Evolutionary conservation across 495 filamentous ascomycete species (phyloP).

Genomic region (Aspergillus campestris): DNA sequence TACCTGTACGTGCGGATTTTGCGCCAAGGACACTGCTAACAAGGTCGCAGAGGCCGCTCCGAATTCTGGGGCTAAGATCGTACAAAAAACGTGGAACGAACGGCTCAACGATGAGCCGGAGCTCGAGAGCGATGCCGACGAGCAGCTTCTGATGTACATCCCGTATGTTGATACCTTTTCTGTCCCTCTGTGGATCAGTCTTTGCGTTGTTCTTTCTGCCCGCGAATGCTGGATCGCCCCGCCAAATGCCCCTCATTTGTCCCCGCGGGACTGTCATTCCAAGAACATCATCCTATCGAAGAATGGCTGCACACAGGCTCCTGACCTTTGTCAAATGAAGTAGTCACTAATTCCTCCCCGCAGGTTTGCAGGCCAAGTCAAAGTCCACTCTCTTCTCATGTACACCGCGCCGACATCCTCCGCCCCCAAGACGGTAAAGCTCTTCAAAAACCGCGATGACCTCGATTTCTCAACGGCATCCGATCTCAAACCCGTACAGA

Average conservation of each 20-base stretch:
- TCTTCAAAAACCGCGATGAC: constrained; percentile 78
- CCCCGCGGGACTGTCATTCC: constrained; percentile 1
- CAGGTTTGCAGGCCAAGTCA: constrained; percentile 90
- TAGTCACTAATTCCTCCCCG: constrained; percentile 2
- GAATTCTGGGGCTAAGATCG: constrained; percentile 61
- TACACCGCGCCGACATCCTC: constrained; percentile 60
- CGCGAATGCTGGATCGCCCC: constrained; percentile 7
- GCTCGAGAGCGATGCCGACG: constrained; percentile 78
- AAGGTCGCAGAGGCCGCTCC: constrained; percentile 41
- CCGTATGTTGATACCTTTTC: constrained; percentile 54
- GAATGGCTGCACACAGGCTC: too few relatives aligned
- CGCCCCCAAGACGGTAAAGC: constrained; percentile 74
- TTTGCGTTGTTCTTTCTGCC: not conserved
- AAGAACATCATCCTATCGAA: not conserved
- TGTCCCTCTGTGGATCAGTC: not conserved
- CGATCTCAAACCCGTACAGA: constrained; percentile 65
- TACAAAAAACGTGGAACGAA: constrained; percentile 88
- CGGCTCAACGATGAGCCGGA: constrained; percentile 61
- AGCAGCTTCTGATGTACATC: constrained; percentile 85
- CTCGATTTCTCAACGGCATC: constrained; percentile 73
- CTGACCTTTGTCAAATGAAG: not conserved
- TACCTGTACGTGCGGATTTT: not conserved
- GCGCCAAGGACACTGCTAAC: constrained; percentile 2
- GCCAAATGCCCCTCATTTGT: constrained; percentile 18
- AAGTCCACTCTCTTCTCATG: constrained; percentile 79